These are phyloP conservation scores for Blastobotrys ciferrii DNA, from an alignment of 1,139 yeast genomes.

Conservation along the genomic window DNA sequence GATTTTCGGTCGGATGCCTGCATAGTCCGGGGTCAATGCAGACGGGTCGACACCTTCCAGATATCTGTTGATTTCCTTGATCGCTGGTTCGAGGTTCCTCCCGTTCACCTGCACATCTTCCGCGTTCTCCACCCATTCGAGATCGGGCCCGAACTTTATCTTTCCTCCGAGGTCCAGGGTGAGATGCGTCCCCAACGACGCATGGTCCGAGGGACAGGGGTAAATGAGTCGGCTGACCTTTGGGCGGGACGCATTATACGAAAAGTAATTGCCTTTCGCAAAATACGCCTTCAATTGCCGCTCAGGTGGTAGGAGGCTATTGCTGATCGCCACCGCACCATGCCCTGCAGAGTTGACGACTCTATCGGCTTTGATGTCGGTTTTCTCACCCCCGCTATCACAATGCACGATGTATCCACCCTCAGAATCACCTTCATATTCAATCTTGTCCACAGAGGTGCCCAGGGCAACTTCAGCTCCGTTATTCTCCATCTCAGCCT, in stretches of 20 bases:
- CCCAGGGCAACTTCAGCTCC: slow-evolving; percentile 67
- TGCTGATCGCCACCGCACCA: slow-evolving; percentile 66
- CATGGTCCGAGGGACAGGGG: slow-evolving; percentile 76
- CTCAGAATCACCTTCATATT: slow-evolving; percentile 23
- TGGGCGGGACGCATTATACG: slow-evolving; percentile 49
- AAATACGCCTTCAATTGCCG: slow-evolving; percentile 59
- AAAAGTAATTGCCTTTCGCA: slow-evolving; percentile 83
- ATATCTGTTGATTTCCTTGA: slow-evolving; percentile 57
- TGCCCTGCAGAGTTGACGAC: slow-evolving; percentile 80
- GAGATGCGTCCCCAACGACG: slow-evolving; percentile 82
- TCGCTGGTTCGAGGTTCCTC: slow-evolving; percentile 53
- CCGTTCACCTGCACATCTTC: slow-evolving; percentile 35
- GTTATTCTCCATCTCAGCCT: slow-evolving; percentile 50
- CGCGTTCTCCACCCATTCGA: slow-evolving; percentile 69
- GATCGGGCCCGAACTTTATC: slow-evolving; percentile 82
- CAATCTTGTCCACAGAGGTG: slow-evolving; percentile 54
- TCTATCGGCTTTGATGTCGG: slow-evolving; percentile 51
- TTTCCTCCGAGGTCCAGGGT: slow-evolving; percentile 83
- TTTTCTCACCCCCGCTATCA: slow-evolving; percentile 35
- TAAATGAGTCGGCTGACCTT: slow-evolving; percentile 51
- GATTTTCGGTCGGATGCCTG: slow-evolving; percentile 83
- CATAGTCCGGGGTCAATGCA: slow-evolving; percentile 63
- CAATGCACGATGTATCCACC: slow-evolving; percentile 30
- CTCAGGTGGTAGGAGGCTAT: slow-evolving; percentile 62
- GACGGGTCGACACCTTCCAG: slow-evolving; percentile 54